phyloP scores from a whole-genome alignment of 306 rosid species.

The Glycine tomentella region DNA sequence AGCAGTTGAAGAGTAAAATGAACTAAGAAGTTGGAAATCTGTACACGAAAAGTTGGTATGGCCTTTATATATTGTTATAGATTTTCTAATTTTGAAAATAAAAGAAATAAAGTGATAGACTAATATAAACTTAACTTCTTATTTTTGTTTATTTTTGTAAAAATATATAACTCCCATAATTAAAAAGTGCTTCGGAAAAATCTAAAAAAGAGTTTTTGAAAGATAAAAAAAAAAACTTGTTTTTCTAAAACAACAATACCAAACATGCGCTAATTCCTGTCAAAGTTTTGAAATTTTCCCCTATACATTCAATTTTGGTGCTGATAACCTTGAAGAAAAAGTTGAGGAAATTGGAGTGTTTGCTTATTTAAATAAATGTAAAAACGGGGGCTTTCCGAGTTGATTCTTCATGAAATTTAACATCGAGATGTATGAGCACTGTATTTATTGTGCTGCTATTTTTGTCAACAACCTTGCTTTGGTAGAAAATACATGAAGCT shows the following conservation, averaged over 20 bases:
- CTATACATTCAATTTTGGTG: not conserved
- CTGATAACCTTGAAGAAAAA: not conserved
- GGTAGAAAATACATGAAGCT: constrained; percentile 6
- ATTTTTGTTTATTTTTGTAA: not conserved
- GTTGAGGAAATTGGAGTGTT: not conserved
- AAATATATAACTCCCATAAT: not conserved
- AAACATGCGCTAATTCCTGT: not conserved
- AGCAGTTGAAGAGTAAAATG: too few relatives aligned
- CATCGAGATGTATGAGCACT: not conserved
- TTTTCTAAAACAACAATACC: not conserved
- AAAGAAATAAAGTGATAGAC: not conserved
- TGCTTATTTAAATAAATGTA: not conserved
- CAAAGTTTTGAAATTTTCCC: not conserved
- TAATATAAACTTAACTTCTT: not conserved
- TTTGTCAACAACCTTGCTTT: constrained; percentile 7
- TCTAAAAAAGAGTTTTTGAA: not conserved
- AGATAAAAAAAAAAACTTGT: not conserved
- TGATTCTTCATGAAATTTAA: not conserved
- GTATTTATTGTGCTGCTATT: not conserved
- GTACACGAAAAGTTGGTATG: too few relatives aligned
- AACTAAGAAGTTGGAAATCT: too few relatives aligned
- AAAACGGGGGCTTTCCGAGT: not conserved
- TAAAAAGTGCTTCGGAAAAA: not conserved
- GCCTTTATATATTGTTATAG: too few relatives aligned
- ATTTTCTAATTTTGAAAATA: not conserved